These are phyloP conservation scores for Escallonia rubra DNA, from an alignment of 129 eudicot genomes.

Conservation along the genomic window DNA sequence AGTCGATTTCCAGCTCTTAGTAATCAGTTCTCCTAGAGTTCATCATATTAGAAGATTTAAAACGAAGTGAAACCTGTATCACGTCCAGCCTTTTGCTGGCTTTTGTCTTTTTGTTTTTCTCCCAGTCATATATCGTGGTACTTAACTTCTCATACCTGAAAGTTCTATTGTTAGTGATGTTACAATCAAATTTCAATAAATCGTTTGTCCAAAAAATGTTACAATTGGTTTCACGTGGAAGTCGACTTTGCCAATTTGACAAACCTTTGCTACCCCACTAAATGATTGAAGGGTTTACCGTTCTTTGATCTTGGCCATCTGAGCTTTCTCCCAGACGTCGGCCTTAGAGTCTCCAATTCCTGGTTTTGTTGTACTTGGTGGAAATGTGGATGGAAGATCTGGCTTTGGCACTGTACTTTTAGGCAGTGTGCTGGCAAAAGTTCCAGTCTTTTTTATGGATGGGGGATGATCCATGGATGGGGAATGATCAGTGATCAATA, in stretches of 20 bases:
- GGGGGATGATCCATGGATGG: constrained; percentile 14
- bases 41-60: not conserved
- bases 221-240: too few relatives aligned
- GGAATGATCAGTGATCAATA: too few relatives aligned
- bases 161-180: not conserved
- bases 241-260: not conserved
- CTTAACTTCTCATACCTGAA: constrained; percentile 67
- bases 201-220: too few relatives aligned
- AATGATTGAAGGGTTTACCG: constrained; percentile 21
- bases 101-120: constrained; percentile 62
- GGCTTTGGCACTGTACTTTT: constrained; percentile 19
- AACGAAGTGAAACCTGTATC: constrained; percentile 38
- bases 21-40: not conserved
- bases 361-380: constrained; percentile 18
- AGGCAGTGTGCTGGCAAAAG: constrained; percentile 17
- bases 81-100: constrained; percentile 42
- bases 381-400: constrained; percentile 20
- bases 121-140: constrained; percentile 75
- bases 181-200: not conserved
- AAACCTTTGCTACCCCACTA: not conserved
- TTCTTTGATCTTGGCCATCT: constrained; percentile 49
- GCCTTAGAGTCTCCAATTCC: constrained; percentile 39
- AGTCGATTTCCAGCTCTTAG: constrained; percentile 10
- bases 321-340: constrained; percentile 59
- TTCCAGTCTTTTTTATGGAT: constrained; percentile 25